phyloP scores from a whole-genome alignment of 2,329 filamentous ascomycete species.

The Sporothrix inflata region DNA sequence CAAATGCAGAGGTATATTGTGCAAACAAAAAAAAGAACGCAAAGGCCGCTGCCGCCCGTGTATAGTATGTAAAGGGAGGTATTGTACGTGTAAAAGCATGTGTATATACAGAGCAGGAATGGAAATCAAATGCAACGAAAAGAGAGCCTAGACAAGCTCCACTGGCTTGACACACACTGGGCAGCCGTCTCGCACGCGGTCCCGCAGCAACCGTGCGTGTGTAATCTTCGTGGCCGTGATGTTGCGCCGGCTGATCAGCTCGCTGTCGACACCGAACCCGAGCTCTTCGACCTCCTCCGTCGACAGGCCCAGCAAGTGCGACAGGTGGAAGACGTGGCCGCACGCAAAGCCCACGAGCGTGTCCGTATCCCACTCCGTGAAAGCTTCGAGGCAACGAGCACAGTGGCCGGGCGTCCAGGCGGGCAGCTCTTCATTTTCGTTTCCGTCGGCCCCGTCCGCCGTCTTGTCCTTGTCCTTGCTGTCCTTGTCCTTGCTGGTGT shows the following conservation, averaged over 20 bases:
- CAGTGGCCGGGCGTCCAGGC: conserved; percentile 59
- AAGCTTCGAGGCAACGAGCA: conserved; percentile 59
- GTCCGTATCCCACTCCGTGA: conserved; percentile 66
- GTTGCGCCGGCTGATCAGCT: conserved; percentile 52
- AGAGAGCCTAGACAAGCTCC: not conserved
- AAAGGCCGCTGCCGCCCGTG: not conserved
- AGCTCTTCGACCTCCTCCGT: conserved; percentile 45
- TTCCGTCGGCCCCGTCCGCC: not conserved
- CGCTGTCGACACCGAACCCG: conserved; percentile 50
- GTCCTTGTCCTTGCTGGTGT: conserved; percentile 37
- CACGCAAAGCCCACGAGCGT: conserved; percentile 80
- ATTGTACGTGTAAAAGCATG: not conserved
- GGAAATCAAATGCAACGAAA: not conserved
- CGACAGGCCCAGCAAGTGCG: conserved; percentile 66
- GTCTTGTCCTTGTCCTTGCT: not conserved
- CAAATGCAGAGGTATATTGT: conserved; percentile 13
- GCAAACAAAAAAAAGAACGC: not conserved
- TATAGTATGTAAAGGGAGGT: not conserved
- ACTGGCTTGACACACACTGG: conserved; percentile 52
- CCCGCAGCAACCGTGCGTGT: conserved; percentile 75
- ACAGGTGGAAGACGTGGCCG: conserved; percentile 78
- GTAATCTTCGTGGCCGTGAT: conserved; percentile 87
- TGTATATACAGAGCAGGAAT: not conserved
- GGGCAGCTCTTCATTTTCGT: conserved; percentile 26
- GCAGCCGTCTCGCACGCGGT: conserved; percentile 69